These are phyloP conservation scores for Pichia heedii DNA, from an alignment of 805 yeast species.

Conservation along the genomic window DNA sequence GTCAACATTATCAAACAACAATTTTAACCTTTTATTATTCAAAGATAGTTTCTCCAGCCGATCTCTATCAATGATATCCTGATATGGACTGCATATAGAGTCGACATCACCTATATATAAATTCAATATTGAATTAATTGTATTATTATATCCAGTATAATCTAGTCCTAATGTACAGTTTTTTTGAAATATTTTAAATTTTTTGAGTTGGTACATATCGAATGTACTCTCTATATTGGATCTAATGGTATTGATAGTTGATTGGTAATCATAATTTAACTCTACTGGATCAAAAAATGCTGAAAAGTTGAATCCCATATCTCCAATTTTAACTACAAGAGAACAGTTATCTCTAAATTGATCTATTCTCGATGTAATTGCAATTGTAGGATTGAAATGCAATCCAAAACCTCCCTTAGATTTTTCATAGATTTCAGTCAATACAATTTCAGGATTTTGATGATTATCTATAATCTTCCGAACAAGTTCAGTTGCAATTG, in stretches of 20 bases:
- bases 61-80: neutral
- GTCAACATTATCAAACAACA: neutral
- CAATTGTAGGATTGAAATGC: neutral
- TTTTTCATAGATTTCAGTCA: neutral
- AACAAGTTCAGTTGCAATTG: neutral
- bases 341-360: neutral
- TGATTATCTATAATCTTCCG: neutral
- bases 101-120: neutral
- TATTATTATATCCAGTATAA: neutral
- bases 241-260: neutral
- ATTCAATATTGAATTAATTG: neutral
- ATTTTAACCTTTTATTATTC: neutral
- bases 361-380: neutral
- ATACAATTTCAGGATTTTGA: neutral
- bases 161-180: neutral
- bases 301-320: neutral
- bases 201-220: neutral
- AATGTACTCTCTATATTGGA: neutral
- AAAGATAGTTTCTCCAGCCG: neutral
- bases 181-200: neutral
- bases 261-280: neutral
- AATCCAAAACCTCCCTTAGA: neutral
- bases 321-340: neutral
- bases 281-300: neutral
- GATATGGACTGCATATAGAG: neutral